Base-by-base conservation (phyloP, 2,329 filamentous ascomycete genomes). In the Podosphaera fusca region DNA sequence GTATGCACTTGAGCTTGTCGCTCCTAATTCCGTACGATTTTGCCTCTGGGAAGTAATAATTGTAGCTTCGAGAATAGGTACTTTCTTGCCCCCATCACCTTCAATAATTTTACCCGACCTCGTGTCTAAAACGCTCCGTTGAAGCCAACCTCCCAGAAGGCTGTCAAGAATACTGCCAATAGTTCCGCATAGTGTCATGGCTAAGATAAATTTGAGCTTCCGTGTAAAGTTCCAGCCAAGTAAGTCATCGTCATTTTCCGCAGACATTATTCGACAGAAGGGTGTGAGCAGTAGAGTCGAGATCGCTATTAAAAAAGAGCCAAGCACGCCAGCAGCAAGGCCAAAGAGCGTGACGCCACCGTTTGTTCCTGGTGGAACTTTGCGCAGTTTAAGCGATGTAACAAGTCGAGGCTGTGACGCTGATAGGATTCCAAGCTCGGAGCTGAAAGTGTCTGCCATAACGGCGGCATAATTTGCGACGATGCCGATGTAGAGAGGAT, bases 361-460 rank as follows among this genome's bases (percentile, higher is more conserved):
- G 67, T 98, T 98, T 47, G 92, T 96, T 55, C 92, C 92, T 1
- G 79, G 83, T 0, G 92, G 89, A 0, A 96, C 92, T 61, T 79
- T 77, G 59, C 85, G 82, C 65, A 92, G 75, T 3, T 71, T 80
- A 14, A 77, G 80, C 12, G 85, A 89, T 3, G 87, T 95, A 67
- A 98, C 90, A 42, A 98, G 78, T 40, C 89, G 81, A 7, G 92
- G 92, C 50, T 79, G 73, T 31, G 76, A 76, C 59, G 75, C 79
- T 5, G 89, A 84, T 10, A 98, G 75, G 58, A 98, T 98, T 12
- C 92, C 92, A 29, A 98, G 80, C 72, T 98, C 92, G 9, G 88
- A 95, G 58, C 85, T 89, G 68, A 95, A 92, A 0, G 92, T 98
- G 69, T 98, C 92, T 55, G 90, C 87, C 29, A 87, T 81, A 8